phyloP scores from a whole-genome alignment of 306 rosid genomes.

The Biancaea sappan region DNA sequence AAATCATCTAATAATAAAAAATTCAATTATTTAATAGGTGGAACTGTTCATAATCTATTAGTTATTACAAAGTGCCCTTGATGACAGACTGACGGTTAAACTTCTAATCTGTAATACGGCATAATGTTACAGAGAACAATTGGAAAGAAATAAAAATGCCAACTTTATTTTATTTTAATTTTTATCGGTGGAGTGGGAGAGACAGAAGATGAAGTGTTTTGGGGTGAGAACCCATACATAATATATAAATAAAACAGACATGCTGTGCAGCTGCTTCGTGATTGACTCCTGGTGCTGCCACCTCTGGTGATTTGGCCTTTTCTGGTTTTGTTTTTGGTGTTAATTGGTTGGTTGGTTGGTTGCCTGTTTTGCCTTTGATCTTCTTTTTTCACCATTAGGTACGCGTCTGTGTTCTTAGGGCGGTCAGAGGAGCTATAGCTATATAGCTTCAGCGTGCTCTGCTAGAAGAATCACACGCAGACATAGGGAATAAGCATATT shows the following conservation, averaged over 20 bases:
- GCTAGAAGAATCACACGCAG: slow-evolving; percentile 3
- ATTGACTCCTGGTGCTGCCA: slow-evolving; percentile 34
- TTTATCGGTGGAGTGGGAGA: not conserved
- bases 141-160: too few relatives aligned
- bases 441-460: slow-evolving; percentile 39
- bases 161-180: too few relatives aligned
- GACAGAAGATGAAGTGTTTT: not conserved
- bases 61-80: too few relatives aligned
- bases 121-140: too few relatives aligned
- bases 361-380: slow-evolving; percentile 28
- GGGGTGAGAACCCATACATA: not conserved
- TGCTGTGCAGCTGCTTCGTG: slow-evolving; percentile 38
- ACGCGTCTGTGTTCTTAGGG: slow-evolving; percentile 12
- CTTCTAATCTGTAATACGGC: too few relatives aligned
- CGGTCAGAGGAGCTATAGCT: slow-evolving; percentile 16
- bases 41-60: too few relatives aligned
- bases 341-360: slow-evolving; percentile 43
- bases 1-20: too few relatives aligned
- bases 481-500: not conserved
- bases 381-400: not conserved
- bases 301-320: slow-evolving; percentile 48
- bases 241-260: slow-evolving; percentile 40
- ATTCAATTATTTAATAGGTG: too few relatives aligned
- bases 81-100: too few relatives aligned
- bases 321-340: slow-evolving; percentile 45